phyloP scores from a whole-genome alignment of 805 yeast species.

The Torulaspora delbrueckii region DNA sequence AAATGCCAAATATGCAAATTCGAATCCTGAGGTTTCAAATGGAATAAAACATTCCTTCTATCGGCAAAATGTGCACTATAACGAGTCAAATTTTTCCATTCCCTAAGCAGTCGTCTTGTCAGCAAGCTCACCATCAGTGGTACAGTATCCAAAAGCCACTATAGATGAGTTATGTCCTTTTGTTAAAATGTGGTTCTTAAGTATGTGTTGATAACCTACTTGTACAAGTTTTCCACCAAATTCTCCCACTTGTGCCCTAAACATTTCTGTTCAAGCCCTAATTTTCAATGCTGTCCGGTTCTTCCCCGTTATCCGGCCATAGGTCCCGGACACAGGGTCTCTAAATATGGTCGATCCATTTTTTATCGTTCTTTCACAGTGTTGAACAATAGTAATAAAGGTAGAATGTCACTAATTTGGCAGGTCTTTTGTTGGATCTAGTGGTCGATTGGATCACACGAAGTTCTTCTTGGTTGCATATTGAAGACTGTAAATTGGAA shows the following conservation, averaged over 20 bases:
- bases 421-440: not conserved
- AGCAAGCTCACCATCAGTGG: constrained; percentile 12
- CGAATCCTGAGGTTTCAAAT: constrained; percentile 33
- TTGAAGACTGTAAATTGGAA: not conserved
- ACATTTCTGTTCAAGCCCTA: not conserved
- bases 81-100: constrained; percentile 29
- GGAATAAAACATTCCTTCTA: constrained; percentile 11
- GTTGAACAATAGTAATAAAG: not conserved
- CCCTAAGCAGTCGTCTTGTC: constrained; percentile 29
- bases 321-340: not conserved
- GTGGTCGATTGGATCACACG: not conserved
- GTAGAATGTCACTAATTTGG: not conserved
- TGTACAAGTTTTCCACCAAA: not conserved
- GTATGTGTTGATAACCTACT: not conserved
- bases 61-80: constrained; percentile 6
- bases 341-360: not conserved
- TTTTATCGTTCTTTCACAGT: not conserved
- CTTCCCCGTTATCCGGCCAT: not conserved
- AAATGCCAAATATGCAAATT: constrained; percentile 34
- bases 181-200: not conserved
- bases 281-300: not conserved
- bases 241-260: not conserved
- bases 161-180: no score
- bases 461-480: not conserved
- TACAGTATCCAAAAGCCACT: no score